phyloP scores from a whole-genome alignment of 768 basidiomycete species.

The Agrocybe chaxingu region DNA sequence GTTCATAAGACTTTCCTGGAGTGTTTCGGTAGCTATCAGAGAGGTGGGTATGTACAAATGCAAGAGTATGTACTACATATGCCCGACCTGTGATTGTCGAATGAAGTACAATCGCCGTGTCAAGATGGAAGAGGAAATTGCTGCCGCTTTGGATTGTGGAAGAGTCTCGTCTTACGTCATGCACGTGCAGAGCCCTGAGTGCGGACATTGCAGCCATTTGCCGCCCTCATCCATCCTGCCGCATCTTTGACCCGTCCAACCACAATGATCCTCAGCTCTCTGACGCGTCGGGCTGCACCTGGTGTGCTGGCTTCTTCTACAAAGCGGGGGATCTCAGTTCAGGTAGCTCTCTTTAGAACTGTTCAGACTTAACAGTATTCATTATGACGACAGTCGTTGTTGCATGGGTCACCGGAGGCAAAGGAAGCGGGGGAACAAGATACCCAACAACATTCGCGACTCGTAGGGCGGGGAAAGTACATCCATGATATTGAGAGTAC shows the following conservation, averaged over 20 bases:
- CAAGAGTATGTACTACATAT: too few species aligned
- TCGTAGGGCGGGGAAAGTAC: constrained; percentile 93
- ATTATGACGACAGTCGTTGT: constrained; percentile 56
- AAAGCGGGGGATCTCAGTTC: constrained; percentile 58
- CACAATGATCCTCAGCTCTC: constrained; percentile 29
- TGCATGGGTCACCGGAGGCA: constrained; percentile 94
- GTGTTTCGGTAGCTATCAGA: too few species aligned
- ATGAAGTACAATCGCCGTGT: too few species aligned
- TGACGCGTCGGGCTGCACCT: constrained; percentile 24
- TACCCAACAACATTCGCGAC: constrained; percentile 76
- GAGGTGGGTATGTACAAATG: too few species aligned
- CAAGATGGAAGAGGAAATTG: too few species aligned
- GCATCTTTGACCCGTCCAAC: constrained; percentile 10
- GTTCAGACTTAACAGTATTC: constrained; percentile 12
- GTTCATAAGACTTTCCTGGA: too few species aligned
- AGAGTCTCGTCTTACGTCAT: too few species aligned
- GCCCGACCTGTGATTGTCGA: too few species aligned
- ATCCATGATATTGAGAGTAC: constrained; percentile 86
- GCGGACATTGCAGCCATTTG: background rate
- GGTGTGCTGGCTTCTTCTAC: constrained; percentile 21
- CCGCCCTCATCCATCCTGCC: constrained; percentile 6
- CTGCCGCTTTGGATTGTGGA: too few species aligned
- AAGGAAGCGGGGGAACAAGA: constrained; percentile 78
- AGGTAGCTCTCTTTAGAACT: constrained; percentile 37
- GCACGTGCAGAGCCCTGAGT: background rate